phyloP scores from a whole-genome alignment of 106 monocot species.

The Acanthochlamys bracteata region DNA sequence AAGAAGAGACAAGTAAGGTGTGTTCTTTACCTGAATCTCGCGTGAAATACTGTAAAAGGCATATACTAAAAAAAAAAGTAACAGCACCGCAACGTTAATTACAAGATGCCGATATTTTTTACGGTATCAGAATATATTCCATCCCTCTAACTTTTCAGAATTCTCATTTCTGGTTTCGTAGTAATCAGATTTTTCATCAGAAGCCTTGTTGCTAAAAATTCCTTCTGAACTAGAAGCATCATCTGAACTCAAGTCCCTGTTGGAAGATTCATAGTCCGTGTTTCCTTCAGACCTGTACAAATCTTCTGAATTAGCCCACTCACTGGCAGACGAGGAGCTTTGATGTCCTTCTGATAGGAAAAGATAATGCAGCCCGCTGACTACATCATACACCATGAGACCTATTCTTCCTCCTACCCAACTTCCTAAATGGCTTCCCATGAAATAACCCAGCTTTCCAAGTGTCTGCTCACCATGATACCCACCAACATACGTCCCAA shows the following conservation, averaged over 20 bases:
- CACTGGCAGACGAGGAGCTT: background rate
- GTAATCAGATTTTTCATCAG: background rate
- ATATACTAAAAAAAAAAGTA: background rate
- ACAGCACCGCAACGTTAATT: background rate
- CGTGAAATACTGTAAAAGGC: no score
- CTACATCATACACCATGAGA: constrained; percentile 73
- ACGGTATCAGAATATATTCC: constrained; percentile 21
- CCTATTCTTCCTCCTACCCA: constrained; percentile 85
- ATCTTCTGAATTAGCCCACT: background rate
- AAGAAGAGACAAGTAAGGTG: no score
- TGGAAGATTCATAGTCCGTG: constrained; percentile 5
- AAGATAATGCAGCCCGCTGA: constrained; percentile 43
- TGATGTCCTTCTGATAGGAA: constrained; percentile 19
- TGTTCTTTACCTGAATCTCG: no score
- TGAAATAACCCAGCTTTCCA: constrained; percentile 60
- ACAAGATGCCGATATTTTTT: background rate
- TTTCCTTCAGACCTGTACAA: constrained; percentile 12
- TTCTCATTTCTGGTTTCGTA: constrained; percentile 5
- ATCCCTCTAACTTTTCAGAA: constrained; percentile 20
- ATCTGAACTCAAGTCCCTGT: constrained; percentile 15
- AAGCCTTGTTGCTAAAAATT: constrained; percentile 8
- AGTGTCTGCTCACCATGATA: constrained; percentile 64
- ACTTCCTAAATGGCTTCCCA: constrained; percentile 79
- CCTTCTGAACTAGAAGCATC: background rate
- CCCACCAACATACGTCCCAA: constrained; percentile 63